phyloP scores from a whole-genome alignment of 345 rosid species.

The thale cress (Arabidopsis thaliana) region DNA sequence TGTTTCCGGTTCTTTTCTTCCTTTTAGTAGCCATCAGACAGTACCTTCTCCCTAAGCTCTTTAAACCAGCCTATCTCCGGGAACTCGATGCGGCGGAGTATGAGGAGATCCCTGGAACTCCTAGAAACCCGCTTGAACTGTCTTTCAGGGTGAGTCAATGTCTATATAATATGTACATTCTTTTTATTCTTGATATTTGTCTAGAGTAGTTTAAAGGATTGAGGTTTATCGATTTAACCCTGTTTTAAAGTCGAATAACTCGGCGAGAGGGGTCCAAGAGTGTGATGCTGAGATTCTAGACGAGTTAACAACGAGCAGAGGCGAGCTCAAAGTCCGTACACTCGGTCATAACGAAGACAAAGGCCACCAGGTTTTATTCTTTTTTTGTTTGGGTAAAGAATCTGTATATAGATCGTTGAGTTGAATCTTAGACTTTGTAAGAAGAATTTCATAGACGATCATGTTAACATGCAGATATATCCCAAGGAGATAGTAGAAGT shows the following conservation, averaged over 20 bases:
- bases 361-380: constrained; percentile 34
- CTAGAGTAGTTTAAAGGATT: background rate
- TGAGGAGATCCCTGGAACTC: constrained; percentile 62
- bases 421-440: background rate
- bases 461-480: constrained; percentile 28
- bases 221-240: background rate
- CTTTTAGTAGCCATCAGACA: constrained; percentile 72
- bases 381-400: background rate
- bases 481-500: constrained; percentile 26
- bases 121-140: constrained; percentile 42
- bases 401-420: background rate
- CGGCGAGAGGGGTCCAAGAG: constrained; percentile 22
- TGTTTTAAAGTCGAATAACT: constrained; percentile 17
- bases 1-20: constrained; percentile 87
- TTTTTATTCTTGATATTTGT: background rate
- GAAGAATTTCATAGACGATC: background rate
- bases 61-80: constrained; percentile 51
- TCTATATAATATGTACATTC: background rate
- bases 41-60: constrained; percentile 66
- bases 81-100: constrained; percentile 85
- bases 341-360: constrained; percentile 46
- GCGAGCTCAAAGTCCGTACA: constrained; percentile 70
- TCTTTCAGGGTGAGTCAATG: constrained; percentile 35
- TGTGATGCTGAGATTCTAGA: constrained; percentile 62
- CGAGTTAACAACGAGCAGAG: constrained; percentile 79